A percentile compares a stretch with the other conserved stretches of the same genome.
phyloP scores from a whole-genome alignment of 2,329 filamentous ascomycete genomes.

The Emmonsiellopsis sp. region DNA sequence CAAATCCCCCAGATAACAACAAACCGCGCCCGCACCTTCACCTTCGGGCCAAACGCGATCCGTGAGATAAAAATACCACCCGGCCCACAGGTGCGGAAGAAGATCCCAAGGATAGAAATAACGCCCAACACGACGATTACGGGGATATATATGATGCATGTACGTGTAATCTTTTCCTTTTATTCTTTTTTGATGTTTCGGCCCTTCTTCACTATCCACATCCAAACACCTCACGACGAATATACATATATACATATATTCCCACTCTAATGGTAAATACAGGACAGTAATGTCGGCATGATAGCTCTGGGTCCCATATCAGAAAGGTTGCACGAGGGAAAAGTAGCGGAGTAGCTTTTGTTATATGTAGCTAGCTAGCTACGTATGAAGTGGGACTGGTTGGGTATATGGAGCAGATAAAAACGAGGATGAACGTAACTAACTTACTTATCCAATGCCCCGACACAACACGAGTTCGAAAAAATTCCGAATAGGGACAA shows the following conservation, averaged over 20 bases:
- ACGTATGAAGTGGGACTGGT: too few species aligned
- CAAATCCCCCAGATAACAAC: constrained; percentile 10
- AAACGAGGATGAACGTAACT: too few species aligned
- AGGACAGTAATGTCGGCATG: constrained; percentile 8
- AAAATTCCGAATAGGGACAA: too few species aligned
- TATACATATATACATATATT: background rate
- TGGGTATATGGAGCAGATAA: too few species aligned
- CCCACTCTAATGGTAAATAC: background rate
- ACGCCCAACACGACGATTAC: constrained; percentile 12
- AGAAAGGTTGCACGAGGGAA: background rate
- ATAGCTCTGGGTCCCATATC: constrained; percentile 9
- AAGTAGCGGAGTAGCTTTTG: too few species aligned
- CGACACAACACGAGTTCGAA: too few species aligned
- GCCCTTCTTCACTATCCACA: background rate
- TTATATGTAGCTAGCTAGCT: too few species aligned
- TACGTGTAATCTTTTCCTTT: constrained; percentile 10
- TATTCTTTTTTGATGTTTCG: background rate
- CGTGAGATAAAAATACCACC: constrained; percentile 10
- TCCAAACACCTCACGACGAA: background rate
- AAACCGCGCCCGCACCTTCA: constrained; percentile 11
- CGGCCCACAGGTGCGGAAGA: constrained; percentile 6
- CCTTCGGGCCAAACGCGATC: constrained; percentile 13
- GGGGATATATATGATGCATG: constrained; percentile 16
- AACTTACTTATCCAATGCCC: too few species aligned
- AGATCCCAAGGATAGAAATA: constrained; percentile 8